Percentiles rank a stretch among this genome's conserved stretches.
Conservation (phyloP, 1,139 yeast species). For the Spencermartinsiella ligniputridi region DNA sequence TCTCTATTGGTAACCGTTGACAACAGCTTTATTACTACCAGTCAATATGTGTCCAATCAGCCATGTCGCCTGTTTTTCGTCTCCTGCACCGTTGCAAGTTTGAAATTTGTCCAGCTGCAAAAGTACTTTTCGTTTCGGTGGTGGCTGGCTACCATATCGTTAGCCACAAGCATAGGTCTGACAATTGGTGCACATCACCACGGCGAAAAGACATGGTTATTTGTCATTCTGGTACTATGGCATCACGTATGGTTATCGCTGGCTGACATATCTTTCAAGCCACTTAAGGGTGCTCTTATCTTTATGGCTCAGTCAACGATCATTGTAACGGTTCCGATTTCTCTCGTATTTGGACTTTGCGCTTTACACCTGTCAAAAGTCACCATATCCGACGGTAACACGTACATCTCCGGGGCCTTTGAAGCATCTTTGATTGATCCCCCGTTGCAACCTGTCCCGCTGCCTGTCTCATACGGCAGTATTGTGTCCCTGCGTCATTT, state of each 20-base stretch:
- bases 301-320: constrained; percentile 28
- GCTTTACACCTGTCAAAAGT: constrained; percentile 46
- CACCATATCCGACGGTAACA: constrained; percentile 47
- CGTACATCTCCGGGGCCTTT: constrained; percentile 55
- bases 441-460: constrained; percentile 38
- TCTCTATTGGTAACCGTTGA: constrained; percentile 48
- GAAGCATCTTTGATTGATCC: constrained; percentile 48
- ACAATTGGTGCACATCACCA: constrained; percentile 49
- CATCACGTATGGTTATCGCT: constrained; percentile 51
- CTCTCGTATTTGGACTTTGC: constrained; percentile 14
- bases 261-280: constrained; percentile 50
- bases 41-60: constrained; percentile 49
- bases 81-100: constrained; percentile 41
- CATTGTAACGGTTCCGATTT: constrained; percentile 45
- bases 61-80: constrained; percentile 47
- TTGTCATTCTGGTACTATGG: constrained; percentile 43
- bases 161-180: constrained; percentile 53
- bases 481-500: constrained; percentile 61
- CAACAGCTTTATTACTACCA: constrained; percentile 49
- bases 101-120: constrained; percentile 40
- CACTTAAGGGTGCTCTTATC: constrained; percentile 35
- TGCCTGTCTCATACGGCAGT: constrained; percentile 61
- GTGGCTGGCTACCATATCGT: constrained; percentile 39
- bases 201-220: constrained; percentile 50
- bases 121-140: constrained; percentile 42